Evolutionary conservation across 345 rosid genomes (phyloP).

Genomic region (Ricinus communis): DNA sequence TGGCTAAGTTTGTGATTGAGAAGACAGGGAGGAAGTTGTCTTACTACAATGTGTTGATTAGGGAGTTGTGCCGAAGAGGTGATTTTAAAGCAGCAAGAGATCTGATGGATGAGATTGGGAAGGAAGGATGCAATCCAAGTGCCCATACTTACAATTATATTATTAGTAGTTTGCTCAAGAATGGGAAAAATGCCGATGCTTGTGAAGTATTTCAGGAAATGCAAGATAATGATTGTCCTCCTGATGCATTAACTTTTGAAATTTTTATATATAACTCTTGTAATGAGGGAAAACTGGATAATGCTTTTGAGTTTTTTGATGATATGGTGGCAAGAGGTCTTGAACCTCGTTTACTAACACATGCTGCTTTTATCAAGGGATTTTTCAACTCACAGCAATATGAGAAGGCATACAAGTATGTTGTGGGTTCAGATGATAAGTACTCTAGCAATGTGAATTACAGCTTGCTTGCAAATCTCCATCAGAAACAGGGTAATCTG

Average conservation of each 20-base stretch:
- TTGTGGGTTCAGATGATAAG: constrained; percentile 25
- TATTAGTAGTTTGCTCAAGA: constrained; percentile 42
- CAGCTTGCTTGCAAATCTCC: constrained; percentile 48
- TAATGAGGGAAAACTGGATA: constrained; percentile 29
- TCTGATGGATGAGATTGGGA: constrained; percentile 44
- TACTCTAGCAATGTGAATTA: constrained; percentile 30
- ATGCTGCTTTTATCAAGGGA: constrained; percentile 45
- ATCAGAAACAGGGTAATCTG: constrained; percentile 33
- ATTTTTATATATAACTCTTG: constrained; percentile 37
- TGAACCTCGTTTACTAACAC: constrained; percentile 46
- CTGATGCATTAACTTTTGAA: constrained; percentile 54
- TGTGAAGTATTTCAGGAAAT: constrained; percentile 34
- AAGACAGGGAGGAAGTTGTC: constrained; percentile 34
- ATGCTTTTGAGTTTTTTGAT: constrained; percentile 36
- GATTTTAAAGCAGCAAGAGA: constrained; percentile 34
- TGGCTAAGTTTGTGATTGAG: constrained; percentile 44
- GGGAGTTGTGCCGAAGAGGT: constrained; percentile 34
- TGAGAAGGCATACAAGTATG: constrained; percentile 44
- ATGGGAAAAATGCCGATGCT: constrained; percentile 31
- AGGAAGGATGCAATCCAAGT: constrained; percentile 27
- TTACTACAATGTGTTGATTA: constrained; percentile 34
- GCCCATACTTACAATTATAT: constrained; percentile 33
- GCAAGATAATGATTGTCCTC: constrained; percentile 37
- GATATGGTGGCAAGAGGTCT: constrained; percentile 41
- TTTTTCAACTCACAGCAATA: constrained; percentile 29